Percentiles rank a stretch among this genome's conserved stretches.
Evolutionary conservation across 78 protist genomes (phyloP).

Genomic region (Emiliania huxleyi): DNA sequence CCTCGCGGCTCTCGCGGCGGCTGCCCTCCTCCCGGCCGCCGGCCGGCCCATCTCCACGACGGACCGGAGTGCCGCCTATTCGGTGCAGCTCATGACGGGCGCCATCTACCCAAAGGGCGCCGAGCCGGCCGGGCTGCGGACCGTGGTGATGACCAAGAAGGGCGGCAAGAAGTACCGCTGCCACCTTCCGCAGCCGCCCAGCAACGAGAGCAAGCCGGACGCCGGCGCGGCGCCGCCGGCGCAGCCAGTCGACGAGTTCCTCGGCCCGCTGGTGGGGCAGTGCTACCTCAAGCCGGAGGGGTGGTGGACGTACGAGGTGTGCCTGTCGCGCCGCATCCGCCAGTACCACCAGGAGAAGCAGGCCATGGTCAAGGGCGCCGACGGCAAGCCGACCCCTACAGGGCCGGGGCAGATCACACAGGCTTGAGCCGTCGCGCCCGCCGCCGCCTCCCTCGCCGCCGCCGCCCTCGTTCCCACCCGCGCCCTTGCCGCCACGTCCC

Average conservation of each 20-base stretch:
- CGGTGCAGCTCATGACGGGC: background rate
- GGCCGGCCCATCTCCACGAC: no score
- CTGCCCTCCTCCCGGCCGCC: no score
- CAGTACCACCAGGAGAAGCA: slow-evolving; percentile 15
- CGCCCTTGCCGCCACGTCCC: no score
- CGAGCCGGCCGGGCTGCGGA: background rate
- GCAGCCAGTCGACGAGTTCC: background rate
- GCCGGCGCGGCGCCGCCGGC: background rate
- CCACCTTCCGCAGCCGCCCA: background rate
- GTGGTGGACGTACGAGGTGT: slow-evolving; percentile 13
- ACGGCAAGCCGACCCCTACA: background rate
- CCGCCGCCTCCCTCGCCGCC: no score
- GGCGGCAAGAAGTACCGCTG: background rate
- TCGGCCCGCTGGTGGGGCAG: background rate
- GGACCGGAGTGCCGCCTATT: no score
- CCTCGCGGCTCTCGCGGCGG: no score
- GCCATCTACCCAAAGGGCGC: background rate
- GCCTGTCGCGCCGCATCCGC: background rate
- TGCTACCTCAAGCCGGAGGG: slow-evolving; percentile 3
- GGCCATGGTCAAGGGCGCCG: background rate
- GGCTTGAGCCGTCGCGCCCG: no score
- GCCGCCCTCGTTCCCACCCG: no score
- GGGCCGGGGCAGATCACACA: background rate
- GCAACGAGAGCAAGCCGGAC: background rate
- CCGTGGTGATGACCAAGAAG: background rate